Base-by-base conservation (phyloP, 225 moss, liverwort and hornwort genomes). In the Antitrichia curtipendula region DNA sequence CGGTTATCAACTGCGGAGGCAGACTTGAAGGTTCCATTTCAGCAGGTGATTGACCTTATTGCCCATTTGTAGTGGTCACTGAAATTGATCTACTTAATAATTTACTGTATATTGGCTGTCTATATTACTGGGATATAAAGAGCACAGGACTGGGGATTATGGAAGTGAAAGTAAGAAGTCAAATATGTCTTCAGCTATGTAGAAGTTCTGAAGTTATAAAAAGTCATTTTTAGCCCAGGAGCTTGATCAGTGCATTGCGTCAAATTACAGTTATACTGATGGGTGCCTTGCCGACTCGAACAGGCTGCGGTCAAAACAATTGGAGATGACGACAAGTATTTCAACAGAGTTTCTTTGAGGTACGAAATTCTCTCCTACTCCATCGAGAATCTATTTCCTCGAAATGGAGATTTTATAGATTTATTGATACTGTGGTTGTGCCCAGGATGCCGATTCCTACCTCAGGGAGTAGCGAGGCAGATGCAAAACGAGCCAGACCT, bases 261-360 rank as follows among this genome's bases (percentile, higher is more conserved):
- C 47, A 43, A 54, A 59, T 47, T 74, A 29, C 22, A 56, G n/a
- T 84, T 38, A 40, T 58, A 70, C 45, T 90, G 82, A 90, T 84
- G 43, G 56, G 36, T 79, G 54, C 75, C 43, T 86, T n/a, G 60
- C 84, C 15, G 71, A 73, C 17, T 84, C 66, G 86, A 86, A 85
- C 89, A 98, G 98, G 99, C 97, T 84, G 99, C 99, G 45, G 88
- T 95, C 38, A 99, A 99, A 92, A 97, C 99, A 45, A 99, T 99
- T 86, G 96, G 96, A 81, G 97, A 99, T 85, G 98, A 99, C 89
- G 99, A 99, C 87, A 99, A 96, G 77, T 99, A 97, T 92, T 97
- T 99, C 80, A 96, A 95, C 71, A 94, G 99, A 91, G 97, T 97
- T 43, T 95, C 96, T 70, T 92, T 97, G 84, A 95, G 97, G 98